Evolutionary conservation across 495 filamentous ascomycete genomes (phyloP).

Genomic region (Massariosphaeria phaeospora): DNA sequence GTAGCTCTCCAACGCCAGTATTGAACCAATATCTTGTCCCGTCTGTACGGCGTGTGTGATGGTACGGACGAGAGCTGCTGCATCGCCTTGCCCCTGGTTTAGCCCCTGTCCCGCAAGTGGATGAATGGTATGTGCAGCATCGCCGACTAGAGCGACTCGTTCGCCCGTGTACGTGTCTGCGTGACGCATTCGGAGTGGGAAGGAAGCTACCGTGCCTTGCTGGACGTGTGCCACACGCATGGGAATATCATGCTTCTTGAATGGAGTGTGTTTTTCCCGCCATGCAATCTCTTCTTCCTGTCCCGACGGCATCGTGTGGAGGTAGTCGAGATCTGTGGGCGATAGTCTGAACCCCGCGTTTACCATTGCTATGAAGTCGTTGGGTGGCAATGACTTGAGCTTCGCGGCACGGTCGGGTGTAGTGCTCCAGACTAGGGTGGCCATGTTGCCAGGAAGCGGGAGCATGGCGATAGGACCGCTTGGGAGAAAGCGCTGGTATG

Average conservation of each 20-base stretch:
- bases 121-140: conserved; percentile 92
- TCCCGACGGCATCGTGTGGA: conserved; percentile 55
- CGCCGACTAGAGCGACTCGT: conserved; percentile 81
- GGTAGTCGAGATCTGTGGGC: conserved; percentile 72
- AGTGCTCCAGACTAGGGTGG: conserved; percentile 91
- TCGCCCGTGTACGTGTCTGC: conserved; percentile 87
- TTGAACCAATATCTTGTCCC: conserved; percentile 69
- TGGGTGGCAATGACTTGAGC: conserved; percentile 65
- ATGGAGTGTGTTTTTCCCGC: conserved; percentile 65
- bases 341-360: conserved; percentile 88
- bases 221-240: conserved; percentile 62
- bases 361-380: conserved; percentile 78
- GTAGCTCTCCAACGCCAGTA: conserved; percentile 73
- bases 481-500: conserved; percentile 94
- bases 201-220: conserved; percentile 74
- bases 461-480: conserved; percentile 87
- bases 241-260: conserved; percentile 51
- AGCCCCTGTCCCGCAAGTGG: conserved; percentile 92
- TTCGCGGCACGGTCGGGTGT: conserved; percentile 69
- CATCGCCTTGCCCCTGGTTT: conserved; percentile 87
- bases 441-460: conserved; percentile 76
- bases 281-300: conserved; percentile 75
- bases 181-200: conserved; percentile 86
- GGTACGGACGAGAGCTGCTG: conserved; percentile 64
- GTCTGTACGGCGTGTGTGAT: conserved; percentile 73